A percentile compares a stretch with the other conserved stretches of the same genome.
Evolutionary conservation across 2,329 filamentous ascomycete species (phyloP).

Genomic region (Xylaria sp.): DNA sequence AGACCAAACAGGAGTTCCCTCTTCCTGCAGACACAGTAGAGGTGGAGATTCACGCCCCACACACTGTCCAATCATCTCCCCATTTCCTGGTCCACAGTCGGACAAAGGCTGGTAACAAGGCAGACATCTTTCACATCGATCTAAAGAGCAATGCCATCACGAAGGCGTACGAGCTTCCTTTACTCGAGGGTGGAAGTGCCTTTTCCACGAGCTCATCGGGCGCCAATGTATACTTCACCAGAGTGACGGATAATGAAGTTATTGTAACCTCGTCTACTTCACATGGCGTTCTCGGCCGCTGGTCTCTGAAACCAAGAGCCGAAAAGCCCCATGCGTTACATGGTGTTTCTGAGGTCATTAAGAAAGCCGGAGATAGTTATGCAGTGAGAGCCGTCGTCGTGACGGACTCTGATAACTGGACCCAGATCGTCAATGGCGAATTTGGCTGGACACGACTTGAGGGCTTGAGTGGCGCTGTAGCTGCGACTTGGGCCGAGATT

Average conservation of each 20-base stretch:
- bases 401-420: constrained; percentile 78
- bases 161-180: constrained; percentile 85
- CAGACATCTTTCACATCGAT: constrained; percentile 86
- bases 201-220: constrained; percentile 83
- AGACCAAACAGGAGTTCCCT: constrained; percentile 65
- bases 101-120: constrained; percentile 77
- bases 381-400: constrained; percentile 82
- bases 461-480: constrained; percentile 80
- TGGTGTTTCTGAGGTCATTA: constrained; percentile 83
- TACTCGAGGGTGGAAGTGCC: constrained; percentile 74
- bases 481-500: constrained; percentile 83
- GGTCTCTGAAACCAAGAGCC: constrained; percentile 66
- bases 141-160: constrained; percentile 73
- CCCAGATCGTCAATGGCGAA: constrained; percentile 84
- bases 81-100: constrained; percentile 89
- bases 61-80: constrained; percentile 74
- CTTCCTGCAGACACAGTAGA: constrained; percentile 60
- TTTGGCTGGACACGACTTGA: constrained; percentile 84
- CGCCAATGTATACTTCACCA: constrained; percentile 89
- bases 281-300: constrained; percentile 79
- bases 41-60: constrained; percentile 79
- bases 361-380: constrained; percentile 73
- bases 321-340: constrained; percentile 66
- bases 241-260: constrained; percentile 80
- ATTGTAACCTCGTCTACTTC: constrained; percentile 80